Conservation (phyloP, 2,329 filamentous ascomycete species). For the Stemphylium lycopersici region DNA sequence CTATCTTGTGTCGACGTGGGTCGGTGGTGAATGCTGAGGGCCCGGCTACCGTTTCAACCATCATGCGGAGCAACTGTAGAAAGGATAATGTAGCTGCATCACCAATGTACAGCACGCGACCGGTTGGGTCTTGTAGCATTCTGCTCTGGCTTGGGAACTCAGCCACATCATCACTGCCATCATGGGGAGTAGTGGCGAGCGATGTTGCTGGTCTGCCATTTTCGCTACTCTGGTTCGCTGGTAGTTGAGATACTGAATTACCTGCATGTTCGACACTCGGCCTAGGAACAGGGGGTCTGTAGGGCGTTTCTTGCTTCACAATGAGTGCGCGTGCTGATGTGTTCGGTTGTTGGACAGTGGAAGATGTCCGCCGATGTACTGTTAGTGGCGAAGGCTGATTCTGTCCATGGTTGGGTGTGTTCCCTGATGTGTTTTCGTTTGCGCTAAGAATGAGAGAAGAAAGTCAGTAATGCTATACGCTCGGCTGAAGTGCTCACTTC, state of each 20-base stretch:
- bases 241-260: constrained; percentile 32
- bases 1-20: constrained; percentile 62
- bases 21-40: constrained; percentile 64
- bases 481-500: not conserved
- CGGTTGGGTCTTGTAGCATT: constrained; percentile 66
- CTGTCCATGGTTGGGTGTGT: constrained; percentile 32
- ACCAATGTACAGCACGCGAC: constrained; percentile 66
- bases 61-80: constrained; percentile 65
- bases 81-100: constrained; percentile 68
- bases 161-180: constrained; percentile 61
- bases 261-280: constrained; percentile 34
- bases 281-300: constrained; percentile 25
- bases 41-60: constrained; percentile 63
- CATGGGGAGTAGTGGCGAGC: constrained; percentile 44
- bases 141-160: constrained; percentile 61
- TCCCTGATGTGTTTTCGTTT: constrained; percentile 28
- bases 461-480: not conserved
- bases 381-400: constrained; percentile 27
- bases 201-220: constrained; percentile 34
- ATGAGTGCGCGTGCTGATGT: constrained; percentile 6
- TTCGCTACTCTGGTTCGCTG: constrained; percentile 26
- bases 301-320: constrained; percentile 29
- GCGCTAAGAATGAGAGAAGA: not conserved
- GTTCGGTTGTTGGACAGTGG: constrained; percentile 17
- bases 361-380: constrained; percentile 22